Conservation (phyloP, 352 stramenopile genomes). For the Plasmopara halstedii region DNA sequence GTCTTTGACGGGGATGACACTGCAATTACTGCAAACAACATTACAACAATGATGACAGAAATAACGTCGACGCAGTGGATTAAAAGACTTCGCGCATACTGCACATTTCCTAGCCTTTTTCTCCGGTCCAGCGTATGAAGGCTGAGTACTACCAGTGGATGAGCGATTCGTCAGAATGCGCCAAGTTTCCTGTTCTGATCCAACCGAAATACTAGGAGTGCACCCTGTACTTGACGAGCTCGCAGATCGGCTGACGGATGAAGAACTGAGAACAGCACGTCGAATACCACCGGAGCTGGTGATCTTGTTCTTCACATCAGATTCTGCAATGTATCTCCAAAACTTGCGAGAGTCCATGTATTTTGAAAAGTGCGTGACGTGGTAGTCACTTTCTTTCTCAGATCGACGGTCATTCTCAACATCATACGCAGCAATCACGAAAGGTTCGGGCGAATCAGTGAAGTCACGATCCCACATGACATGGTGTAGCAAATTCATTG, state of each 20-base stretch:
- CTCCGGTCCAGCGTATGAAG: conserved; percentile 7
- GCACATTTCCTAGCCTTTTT: conserved; percentile 69
- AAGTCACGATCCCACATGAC: conserved; percentile 82
- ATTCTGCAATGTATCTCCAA: conserved; percentile 61
- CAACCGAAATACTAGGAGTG: conserved; percentile 4
- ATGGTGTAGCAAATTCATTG: conserved; percentile 82
- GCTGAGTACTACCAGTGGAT: conserved; percentile 5
- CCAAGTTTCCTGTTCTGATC: conserved; percentile 6
- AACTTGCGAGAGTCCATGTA: conserved; percentile 78
- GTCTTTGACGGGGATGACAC: conserved; percentile 28
- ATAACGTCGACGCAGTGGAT: conserved; percentile 65
- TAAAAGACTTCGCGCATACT: conserved; percentile 78
- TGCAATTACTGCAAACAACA: conserved; percentile 68
- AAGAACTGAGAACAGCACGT: conserved; percentile 11
- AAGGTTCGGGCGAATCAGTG: conserved; percentile 66
- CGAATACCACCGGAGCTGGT: conserved; percentile 19
- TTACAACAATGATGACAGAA: conserved; percentile 55
- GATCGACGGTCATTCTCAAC: conserved; percentile 20
- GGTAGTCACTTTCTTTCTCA: conserved; percentile 30
- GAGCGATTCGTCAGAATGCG: conserved; percentile 17
- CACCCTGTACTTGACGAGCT: conserved; percentile 17
- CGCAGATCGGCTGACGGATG: conserved; percentile 10
- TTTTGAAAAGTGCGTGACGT: conserved; percentile 69
- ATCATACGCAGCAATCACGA: conserved; percentile 51
- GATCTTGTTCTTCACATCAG: conserved; percentile 8